Conservation (phyloP, 495 filamentous ascomycete species). For the Hamigera avellanea region DNA sequence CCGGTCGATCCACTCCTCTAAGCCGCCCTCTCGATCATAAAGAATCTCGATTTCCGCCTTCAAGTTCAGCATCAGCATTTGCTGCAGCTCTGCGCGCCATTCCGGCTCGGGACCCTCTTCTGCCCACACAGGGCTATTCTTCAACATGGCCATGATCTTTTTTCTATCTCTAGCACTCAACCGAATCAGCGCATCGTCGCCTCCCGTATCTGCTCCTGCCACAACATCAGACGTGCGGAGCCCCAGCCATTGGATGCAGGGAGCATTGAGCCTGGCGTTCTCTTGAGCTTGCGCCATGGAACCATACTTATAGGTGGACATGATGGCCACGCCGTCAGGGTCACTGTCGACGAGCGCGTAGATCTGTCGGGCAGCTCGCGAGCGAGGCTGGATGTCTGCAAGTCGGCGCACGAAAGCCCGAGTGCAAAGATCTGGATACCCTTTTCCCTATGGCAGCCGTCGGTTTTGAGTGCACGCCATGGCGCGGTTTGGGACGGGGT, state of each 20-base stretch:
- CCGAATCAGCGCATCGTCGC: conserved; percentile 31
- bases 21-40: conserved; percentile 43
- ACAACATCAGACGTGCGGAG: conserved; percentile 50
- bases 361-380: conserved; percentile 33
- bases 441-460: conserved; percentile 54
- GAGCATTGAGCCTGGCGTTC: conserved; percentile 43
- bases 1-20: conserved; percentile 55
- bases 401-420: conserved; percentile 47
- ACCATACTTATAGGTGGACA: conserved; percentile 81
- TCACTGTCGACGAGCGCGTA: conserved; percentile 74
- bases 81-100: conserved; percentile 60
- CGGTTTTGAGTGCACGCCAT: no score
- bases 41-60: conserved; percentile 89
- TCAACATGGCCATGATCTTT: conserved; percentile 56
- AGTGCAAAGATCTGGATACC: conserved; percentile 81
- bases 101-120: conserved; percentile 37
- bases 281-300: conserved; percentile 65
- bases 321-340: conserved; percentile 75
- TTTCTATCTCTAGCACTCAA: conserved; percentile 56
- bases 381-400: conserved; percentile 12
- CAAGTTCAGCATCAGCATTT: conserved; percentile 74
- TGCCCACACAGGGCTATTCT: conserved; percentile 34
- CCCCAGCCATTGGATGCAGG: conserved; percentile 62
- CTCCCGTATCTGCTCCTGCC: conserved; percentile 7
- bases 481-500: not conserved